A percentile compares a stretch with the other conserved stretches of the same genome.
Evolutionary conservation across 139 green algal genomes (phyloP).

Genomic region (Picochlorum sp.): DNA sequence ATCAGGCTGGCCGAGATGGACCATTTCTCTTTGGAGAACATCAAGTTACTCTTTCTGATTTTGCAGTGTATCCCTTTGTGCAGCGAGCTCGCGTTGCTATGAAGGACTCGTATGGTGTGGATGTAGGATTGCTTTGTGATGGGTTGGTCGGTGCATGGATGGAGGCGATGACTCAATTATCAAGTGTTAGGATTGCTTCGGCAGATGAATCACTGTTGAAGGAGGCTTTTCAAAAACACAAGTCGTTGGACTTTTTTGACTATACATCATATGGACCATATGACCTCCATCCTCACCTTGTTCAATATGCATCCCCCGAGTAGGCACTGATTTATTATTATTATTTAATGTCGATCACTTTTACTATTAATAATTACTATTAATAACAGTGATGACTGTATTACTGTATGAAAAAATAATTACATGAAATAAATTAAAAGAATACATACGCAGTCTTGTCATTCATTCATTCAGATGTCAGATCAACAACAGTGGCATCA

Average conservation of each 20-base stretch:
- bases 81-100: conserved; percentile 23
- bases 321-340: not conserved
- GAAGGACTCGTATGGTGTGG: conserved; percentile 6
- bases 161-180: conserved; percentile 24
- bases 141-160: conserved; percentile 22
- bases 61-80: conserved; percentile 32
- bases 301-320: not conserved
- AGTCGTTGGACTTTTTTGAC: conserved; percentile 59
- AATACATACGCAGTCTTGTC: too few species aligned
- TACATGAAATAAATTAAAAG: not conserved
- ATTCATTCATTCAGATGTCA: not conserved
- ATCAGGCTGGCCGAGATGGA: conserved; percentile 13
- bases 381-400: too few species aligned
- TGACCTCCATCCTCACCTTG: conserved; percentile 45
- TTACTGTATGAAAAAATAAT: too few species aligned
- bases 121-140: conserved; percentile 6
- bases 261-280: conserved; percentile 31
- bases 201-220: conserved; percentile 27
- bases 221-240: conserved; percentile 31
- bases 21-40: conserved; percentile 29
- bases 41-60: conserved; percentile 22
- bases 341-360: too few species aligned
- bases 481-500: not conserved
- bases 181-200: conserved; percentile 16
- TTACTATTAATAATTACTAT: too few species aligned